phyloP scores from a whole-genome alignment of 352 stramenopile species.

The Phytopythium delawarense region DNA sequence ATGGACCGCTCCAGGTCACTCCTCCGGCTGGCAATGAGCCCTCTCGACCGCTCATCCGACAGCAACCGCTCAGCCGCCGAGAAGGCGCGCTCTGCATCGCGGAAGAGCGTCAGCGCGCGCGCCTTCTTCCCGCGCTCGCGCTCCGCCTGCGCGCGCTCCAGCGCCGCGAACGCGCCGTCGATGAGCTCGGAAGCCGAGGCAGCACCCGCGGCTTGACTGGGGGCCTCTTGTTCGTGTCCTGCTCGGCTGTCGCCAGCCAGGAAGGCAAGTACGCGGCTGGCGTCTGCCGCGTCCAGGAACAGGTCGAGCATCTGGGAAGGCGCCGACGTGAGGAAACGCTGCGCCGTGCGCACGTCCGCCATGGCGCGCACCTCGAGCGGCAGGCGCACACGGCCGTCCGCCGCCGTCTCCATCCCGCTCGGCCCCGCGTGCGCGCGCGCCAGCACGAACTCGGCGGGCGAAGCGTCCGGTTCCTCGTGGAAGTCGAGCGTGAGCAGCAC shows the following conservation, averaged over 20 bases:
- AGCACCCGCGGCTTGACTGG: too few species aligned
- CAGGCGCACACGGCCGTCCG: constrained; percentile 12
- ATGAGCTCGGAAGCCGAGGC: constrained; percentile 14
- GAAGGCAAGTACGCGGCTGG: constrained; percentile 20
- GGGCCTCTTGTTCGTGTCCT: too few species aligned
- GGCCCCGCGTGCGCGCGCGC: constrained; percentile 9
- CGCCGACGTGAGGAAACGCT: constrained; percentile 41
- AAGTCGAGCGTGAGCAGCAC: constrained; percentile 23
- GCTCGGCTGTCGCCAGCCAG: neutral
- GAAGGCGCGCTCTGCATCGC: constrained; percentile 28
- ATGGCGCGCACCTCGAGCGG: constrained; percentile 36
- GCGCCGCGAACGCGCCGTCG: constrained; percentile 34
- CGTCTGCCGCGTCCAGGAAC: constrained; percentile 28
- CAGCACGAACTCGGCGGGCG: constrained; percentile 16
- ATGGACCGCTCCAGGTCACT: constrained; percentile 34
- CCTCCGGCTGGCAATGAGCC: constrained; percentile 25
- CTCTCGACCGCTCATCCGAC: constrained; percentile 30
- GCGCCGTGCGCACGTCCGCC: constrained; percentile 29
- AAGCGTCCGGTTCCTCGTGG: neutral
- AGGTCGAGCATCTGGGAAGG: constrained; percentile 29
- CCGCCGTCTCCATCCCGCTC: neutral
- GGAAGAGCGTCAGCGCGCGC: constrained; percentile 26
- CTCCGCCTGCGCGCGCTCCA: constrained; percentile 28
- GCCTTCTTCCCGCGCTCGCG: neutral
- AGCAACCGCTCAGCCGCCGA: constrained; percentile 26